Evolutionary conservation across 2,329 filamentous ascomycete species (phyloP).

Genomic region (Neospermospora avenae): DNA sequence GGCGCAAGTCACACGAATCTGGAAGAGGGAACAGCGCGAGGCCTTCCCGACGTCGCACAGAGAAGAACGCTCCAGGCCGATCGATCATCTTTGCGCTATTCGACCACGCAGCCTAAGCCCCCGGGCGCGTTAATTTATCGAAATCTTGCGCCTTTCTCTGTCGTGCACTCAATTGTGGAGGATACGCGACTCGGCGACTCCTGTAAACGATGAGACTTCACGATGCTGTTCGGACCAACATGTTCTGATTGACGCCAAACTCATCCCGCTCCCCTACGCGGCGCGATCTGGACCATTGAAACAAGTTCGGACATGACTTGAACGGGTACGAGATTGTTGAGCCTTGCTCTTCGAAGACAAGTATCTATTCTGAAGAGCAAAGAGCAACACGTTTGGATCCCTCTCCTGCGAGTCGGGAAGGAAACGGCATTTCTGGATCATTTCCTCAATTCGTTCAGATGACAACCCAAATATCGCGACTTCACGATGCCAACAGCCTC

Average conservation of each 20-base stretch:
- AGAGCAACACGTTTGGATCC: not conserved
- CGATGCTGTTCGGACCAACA: not conserved
- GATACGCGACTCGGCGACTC: not conserved
- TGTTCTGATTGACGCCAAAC: not conserved
- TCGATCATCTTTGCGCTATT: not conserved
- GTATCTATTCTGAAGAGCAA: not conserved
- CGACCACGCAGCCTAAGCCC: not conserved
- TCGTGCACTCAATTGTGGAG: not conserved
- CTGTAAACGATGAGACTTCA: not conserved
- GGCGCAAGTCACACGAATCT: too few species aligned
- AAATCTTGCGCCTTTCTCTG: not conserved
- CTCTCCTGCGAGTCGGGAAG: not conserved
- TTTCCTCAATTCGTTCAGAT: not conserved
- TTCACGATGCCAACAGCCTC: not conserved
- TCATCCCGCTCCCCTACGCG: not conserved
- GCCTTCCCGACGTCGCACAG: not conserved
- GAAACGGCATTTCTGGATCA: not conserved
- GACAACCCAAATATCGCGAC: not conserved
- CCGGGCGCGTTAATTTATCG: not conserved
- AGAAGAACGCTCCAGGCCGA: not conserved
- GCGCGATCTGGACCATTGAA: not conserved
- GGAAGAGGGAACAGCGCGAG: too few species aligned
- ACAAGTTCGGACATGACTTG: not conserved
- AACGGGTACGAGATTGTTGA: not conserved
- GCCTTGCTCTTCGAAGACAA: not conserved